Evolutionary conservation across 2,329 filamentous ascomycete species (phyloP), one percentile per base, ranked within the genome.

Genomic region (Penicillium sp.): DNA sequence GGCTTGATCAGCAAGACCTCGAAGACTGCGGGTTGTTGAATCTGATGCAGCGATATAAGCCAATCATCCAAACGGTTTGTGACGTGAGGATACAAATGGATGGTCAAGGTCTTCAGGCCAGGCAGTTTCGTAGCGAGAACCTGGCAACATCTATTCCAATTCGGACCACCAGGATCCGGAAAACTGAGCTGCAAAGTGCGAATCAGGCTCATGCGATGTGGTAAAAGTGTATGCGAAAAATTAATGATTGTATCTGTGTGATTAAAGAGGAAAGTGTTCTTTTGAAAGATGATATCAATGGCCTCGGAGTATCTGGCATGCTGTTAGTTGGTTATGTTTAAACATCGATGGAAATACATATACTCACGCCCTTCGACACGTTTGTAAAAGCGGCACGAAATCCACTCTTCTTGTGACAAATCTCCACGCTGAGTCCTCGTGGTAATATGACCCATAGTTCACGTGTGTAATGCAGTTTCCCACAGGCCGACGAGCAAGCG

Each of bases 221-320:
- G 52, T 49, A 49, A 3, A 12, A 54, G 43, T 29, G 27, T 41
- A 15, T 23, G 5, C 3, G 52, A 21, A 19, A 54, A 36, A 15
- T 41, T 43, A 12, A 49, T 12, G 12, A 54, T 27, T 2, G 43
- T 35, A 10, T 47, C 25, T 49, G 52, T 48, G 3, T 49, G 19
- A 15, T 49, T 27, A 21, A 54, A 54, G n/a, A 41, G 52, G 21
- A 54, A 54, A 8, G 19, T 41, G 8, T 49, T 54, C 19, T 54
- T 48, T n/a, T 39, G 43, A 23, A 33, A 54, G n/a, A 54, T 35
- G 8, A 49, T 41, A 29, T 49, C 52, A 10, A 54, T 41, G 1
- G 15, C 4, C 35, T 54, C 52, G 5, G 19, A 38, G 12, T 54
- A 54, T 17, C 52, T 54, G 19, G 1, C 9, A 13, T 3, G 8